Conservation (phyloP, 192 early-diverging fungal genomes). For the Pilaira anomala region DNA sequence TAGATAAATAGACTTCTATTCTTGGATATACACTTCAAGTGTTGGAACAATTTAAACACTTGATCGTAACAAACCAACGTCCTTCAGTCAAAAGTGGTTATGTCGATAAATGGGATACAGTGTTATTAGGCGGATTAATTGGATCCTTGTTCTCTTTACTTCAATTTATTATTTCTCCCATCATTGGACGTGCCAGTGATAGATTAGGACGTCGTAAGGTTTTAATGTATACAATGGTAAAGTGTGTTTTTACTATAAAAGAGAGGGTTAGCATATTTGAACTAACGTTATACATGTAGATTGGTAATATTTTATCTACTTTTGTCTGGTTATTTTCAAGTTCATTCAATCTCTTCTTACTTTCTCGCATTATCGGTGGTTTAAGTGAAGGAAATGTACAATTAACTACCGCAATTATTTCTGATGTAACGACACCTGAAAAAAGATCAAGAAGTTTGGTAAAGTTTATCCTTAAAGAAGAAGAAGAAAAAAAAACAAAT, state of each 20-base stretch:
- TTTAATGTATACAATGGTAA: constrained; percentile 83
- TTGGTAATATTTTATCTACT: constrained; percentile 88
- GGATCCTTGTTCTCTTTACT: constrained; percentile 94
- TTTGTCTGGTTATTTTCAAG: constrained; percentile 86
- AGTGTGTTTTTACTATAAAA: background rate
- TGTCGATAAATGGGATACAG: constrained; percentile 58
- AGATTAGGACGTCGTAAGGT: constrained; percentile 75
- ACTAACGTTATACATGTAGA: constrained; percentile 32
- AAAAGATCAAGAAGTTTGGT: constrained; percentile 79
- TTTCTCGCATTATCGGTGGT: constrained; percentile 85
- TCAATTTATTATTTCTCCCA: constrained; percentile 83
- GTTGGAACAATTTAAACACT: constrained; percentile 33
- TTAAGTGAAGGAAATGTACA: constrained; percentile 98
- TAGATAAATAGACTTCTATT: constrained; percentile 19
- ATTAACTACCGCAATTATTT: constrained; percentile 92
- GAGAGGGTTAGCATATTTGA: background rate
- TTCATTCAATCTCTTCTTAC: constrained; percentile 81
- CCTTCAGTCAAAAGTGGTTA: background rate
- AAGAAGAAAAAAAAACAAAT: background rate
- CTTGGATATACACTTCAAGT: constrained; percentile 21
- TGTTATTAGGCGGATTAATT: constrained; percentile 87
- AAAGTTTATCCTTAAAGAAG: background rate
- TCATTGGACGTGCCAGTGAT: constrained; percentile 82
- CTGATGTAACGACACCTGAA: constrained; percentile 81
- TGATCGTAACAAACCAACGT: constrained; percentile 15